Percentiles rank a stretch among this genome's conserved stretches.
phyloP scores from a whole-genome alignment of 495 filamentous ascomycete genomes.

The Clavariopsis aquatica region DNA sequence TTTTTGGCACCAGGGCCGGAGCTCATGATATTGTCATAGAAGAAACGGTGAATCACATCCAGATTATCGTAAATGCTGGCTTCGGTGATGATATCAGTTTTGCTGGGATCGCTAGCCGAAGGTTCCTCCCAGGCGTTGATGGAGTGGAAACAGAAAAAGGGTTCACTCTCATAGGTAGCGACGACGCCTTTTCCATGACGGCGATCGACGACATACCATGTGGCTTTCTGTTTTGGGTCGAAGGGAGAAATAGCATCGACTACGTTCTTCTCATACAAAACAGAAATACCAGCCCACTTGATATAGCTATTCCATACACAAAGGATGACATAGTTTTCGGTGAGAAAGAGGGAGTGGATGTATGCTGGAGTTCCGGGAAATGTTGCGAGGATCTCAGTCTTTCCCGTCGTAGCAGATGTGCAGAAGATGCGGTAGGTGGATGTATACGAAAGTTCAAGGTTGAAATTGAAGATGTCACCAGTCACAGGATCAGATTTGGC shows the following conservation, averaged over 20 bases:
- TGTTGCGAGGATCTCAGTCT: slow-evolving; percentile 69
- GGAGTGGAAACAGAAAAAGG: slow-evolving; percentile 75
- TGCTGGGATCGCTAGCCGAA: slow-evolving; percentile 42
- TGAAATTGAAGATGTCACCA: slow-evolving; percentile 78
- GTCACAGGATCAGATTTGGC: slow-evolving; percentile 68
- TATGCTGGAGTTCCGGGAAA: slow-evolving; percentile 62
- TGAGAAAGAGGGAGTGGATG: slow-evolving; percentile 73
- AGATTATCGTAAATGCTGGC: slow-evolving; percentile 56
- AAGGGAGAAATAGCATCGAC: slow-evolving; percentile 58
- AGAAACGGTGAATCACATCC: slow-evolving; percentile 52
- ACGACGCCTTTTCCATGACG: slow-evolving; percentile 46
- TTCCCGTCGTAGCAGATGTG: slow-evolving; percentile 59
- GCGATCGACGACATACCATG: slow-evolving; percentile 70
- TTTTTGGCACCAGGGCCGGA: background rate
- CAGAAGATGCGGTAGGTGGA: slow-evolving; percentile 67
- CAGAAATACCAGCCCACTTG: slow-evolving; percentile 50
- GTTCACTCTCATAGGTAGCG: slow-evolving; percentile 52
- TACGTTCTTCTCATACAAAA: slow-evolving; percentile 60
- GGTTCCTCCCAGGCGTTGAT: slow-evolving; percentile 71
- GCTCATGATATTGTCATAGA: slow-evolving; percentile 58
- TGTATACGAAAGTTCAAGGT: slow-evolving; percentile 54
- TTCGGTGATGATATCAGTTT: slow-evolving; percentile 60
- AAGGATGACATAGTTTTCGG: slow-evolving; percentile 64
- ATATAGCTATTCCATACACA: slow-evolving; percentile 63
- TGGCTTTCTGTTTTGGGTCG: slow-evolving; percentile 52